Percentiles rank a stretch among this genome's conserved stretches.
Conservation (phyloP, 1,284 basidiomycete species). For the Irpex lacteus region DNA sequence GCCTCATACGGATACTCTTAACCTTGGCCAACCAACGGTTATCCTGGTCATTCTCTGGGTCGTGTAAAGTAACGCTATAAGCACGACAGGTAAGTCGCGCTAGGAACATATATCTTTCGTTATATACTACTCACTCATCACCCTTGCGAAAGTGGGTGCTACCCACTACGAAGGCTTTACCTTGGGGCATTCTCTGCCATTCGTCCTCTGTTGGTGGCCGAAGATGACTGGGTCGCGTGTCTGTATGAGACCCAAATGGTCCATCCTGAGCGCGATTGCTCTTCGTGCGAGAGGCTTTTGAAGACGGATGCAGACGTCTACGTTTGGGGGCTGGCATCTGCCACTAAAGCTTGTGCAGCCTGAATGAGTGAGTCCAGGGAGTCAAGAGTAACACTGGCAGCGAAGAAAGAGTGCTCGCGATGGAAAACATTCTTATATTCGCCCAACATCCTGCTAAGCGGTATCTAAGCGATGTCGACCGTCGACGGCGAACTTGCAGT, state of each 20-base stretch:
- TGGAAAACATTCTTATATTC: too few relatives aligned
- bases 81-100: not conserved
- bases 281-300: not conserved
- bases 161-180: not conserved
- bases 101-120: not conserved
- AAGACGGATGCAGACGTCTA: too few relatives aligned
- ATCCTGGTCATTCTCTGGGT: slow-evolving; percentile 2
- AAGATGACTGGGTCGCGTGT: not conserved
- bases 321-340: too few relatives aligned
- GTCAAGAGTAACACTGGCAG: too few relatives aligned
- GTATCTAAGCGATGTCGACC: too few relatives aligned
- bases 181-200: not conserved
- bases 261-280: not conserved
- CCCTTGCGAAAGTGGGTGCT: not conserved
- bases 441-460: too few relatives aligned
- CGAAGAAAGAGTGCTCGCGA: too few relatives aligned
- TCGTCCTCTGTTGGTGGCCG: not conserved
- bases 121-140: slow-evolving; percentile 1
- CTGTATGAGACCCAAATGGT: not conserved
- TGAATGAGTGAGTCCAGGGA: too few relatives aligned
- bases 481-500: too few relatives aligned
- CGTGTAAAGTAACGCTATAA: not conserved
- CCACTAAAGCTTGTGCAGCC: too few relatives aligned
- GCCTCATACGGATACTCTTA: not conserved
- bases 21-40: slow-evolving; percentile 7